These are phyloP conservation scores for Penicillium sp. DNA, from an alignment of 2,329 filamentous ascomycete genomes.

Conservation along the genomic window DNA sequence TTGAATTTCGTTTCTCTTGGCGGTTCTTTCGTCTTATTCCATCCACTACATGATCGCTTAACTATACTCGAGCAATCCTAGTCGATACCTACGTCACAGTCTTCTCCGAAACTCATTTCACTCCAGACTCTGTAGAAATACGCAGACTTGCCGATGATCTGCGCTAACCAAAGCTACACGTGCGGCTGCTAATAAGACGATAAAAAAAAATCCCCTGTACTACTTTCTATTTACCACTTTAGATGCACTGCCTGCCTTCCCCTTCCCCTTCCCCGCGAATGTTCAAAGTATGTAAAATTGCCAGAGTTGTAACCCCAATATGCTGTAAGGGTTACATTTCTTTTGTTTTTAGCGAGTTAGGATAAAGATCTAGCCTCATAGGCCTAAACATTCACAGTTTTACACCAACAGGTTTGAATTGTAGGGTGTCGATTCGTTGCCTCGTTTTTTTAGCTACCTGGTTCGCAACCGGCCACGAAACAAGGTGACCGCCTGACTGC, in stretches of 20 bases:
- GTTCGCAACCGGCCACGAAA: neutral
- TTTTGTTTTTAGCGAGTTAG: neutral
- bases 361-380: neutral
- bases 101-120: neutral
- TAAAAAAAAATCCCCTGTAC: neutral
- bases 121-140: no score
- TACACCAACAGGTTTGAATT: neutral
- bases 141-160: neutral
- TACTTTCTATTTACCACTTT: neutral
- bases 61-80: neutral
- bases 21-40: neutral
- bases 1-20: neutral
- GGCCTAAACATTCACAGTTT: neutral
- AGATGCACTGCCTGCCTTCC: neutral
- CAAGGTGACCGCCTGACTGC: neutral
- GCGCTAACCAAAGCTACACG: neutral
- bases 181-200: neutral
- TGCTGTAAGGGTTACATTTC: neutral
- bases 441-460: neutral
- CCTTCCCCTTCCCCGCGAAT: neutral
- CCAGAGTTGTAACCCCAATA: neutral
- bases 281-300: neutral
- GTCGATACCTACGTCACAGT: neutral
- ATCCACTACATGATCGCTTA: neutral
- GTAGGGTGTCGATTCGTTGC: neutral